Base-by-base conservation (phyloP, 2,329 filamentous ascomycete species). In the Gaeumannomyces tritici region DNA sequence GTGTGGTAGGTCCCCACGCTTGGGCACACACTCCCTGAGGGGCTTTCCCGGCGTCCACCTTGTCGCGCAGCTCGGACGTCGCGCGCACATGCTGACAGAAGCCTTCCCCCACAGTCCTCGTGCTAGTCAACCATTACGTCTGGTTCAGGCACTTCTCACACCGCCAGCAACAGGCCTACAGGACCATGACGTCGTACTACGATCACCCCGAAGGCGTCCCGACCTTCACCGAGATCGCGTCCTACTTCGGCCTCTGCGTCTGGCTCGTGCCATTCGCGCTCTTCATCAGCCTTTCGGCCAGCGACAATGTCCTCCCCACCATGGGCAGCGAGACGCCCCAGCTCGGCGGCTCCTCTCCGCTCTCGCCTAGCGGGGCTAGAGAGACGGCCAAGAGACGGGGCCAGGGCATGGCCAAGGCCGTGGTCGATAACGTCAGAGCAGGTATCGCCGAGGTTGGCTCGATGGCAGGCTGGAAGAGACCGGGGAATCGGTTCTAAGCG, bases 181-280 rank as follows among this genome's bases (percentile, higher is more conserved):
- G 81, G 62, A 79, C 83, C 69, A 74, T 78, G 74, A 79, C 81
- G 4, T 83, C 85, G 62, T 81, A 84, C 71, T 88, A 89, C 71
- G 85, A 90, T 66, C 78, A 80, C 63, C 77, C 80, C 62, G 74
- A 82, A 59, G 76, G 85, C 61, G 72, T 91, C 57, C 95, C 95
- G 0, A 88, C 84, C 51, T 99, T 99, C 73, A 93, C 91, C 24
- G 91, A 98, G 77, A 95, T 98, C 57, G 92, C 95, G 0, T 93
- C 91, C 0, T 99, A 95, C 76, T 99, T 99, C 71, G 95, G 95
- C 0, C 80, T 99, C 2, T 96, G 93, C 70, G 93, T 99, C 0
- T 99, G 95, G 95, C 82, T 99, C 1, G 90, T 98, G 0, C 95
- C 95, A 0, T 99, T 99, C 72, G 87, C 93, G 21, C 81, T 99